phyloP scores from a whole-genome alignment of 1,284 basidiomycete species.

The Marasmius tenuissimus region DNA sequence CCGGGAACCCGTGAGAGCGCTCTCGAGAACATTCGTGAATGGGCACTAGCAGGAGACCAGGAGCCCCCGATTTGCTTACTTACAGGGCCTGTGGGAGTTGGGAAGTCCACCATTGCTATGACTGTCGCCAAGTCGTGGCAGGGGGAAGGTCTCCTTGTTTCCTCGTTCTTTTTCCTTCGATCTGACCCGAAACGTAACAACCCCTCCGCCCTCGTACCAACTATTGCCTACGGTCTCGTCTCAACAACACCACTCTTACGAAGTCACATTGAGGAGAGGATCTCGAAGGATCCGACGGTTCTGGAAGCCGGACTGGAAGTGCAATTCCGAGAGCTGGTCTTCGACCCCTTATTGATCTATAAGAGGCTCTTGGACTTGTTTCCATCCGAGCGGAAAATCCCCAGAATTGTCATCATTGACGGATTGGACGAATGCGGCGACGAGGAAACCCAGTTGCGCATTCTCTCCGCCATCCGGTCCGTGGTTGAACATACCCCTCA shows the following conservation, averaged over 20 bases:
- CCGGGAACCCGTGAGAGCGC: constrained; percentile 12
- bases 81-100: constrained; percentile 15
- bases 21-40: constrained; percentile 10
- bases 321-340: constrained; percentile 1
- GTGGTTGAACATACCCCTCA: neutral
- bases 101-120: constrained; percentile 20
- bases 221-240: constrained; percentile 2
- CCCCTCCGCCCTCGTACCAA: neutral
- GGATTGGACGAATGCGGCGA: constrained; percentile 19
- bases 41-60: constrained; percentile 1
- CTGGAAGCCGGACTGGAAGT: neutral
- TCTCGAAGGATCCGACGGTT: neutral
- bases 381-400: neutral
- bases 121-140: constrained; percentile 13
- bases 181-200: neutral
- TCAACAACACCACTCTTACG: neutral
- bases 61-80: constrained; percentile 13
- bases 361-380: no score
- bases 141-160: constrained; percentile 1
- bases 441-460: neutral
- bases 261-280: neutral
- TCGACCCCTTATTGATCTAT: neutral
- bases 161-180: constrained; percentile 17
- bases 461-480: neutral
- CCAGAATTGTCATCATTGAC: constrained; percentile 13